Evolutionary conservation across 495 filamentous ascomycete species (phyloP).

Genomic region (Halenospora varia): DNA sequence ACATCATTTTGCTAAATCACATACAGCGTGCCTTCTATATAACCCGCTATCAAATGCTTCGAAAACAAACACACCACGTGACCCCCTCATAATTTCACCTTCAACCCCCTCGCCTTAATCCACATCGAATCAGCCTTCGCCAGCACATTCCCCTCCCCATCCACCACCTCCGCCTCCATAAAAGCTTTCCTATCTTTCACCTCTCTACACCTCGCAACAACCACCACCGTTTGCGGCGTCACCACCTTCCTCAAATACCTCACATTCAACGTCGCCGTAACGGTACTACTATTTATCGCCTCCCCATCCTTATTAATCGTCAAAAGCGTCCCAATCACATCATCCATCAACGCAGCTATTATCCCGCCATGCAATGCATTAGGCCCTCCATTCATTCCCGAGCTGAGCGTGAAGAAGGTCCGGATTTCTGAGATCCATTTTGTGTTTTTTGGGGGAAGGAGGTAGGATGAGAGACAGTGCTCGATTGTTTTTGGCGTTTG

Average conservation of each 20-base stretch:
- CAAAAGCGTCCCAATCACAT: slow-evolving; percentile 48
- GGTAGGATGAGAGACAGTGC: slow-evolving; percentile 43
- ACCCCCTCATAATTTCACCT: too few relatives aligned
- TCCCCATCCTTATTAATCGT: slow-evolving; percentile 36
- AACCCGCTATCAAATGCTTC: too few relatives aligned
- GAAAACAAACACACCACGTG: too few relatives aligned
- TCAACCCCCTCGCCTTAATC: too few relatives aligned
- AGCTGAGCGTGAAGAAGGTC: slow-evolving; percentile 47
- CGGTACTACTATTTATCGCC: slow-evolving; percentile 16
- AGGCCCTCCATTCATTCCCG: slow-evolving; percentile 53
- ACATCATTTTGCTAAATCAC: too few relatives aligned
- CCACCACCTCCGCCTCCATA: slow-evolving; percentile 37
- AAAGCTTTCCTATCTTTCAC: slow-evolving; percentile 43
- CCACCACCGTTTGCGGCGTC: slow-evolving; percentile 51
- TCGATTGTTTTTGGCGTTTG: slow-evolving; percentile 47
- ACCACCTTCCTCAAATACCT: slow-evolving; percentile 48
- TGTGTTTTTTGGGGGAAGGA: slow-evolving; percentile 22
- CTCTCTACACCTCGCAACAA: slow-evolving; percentile 36
- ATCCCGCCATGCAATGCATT: slow-evolving; percentile 58
- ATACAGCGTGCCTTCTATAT: too few relatives aligned
- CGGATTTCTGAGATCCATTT: slow-evolving; percentile 37
- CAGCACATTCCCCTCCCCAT: slow-evolving; percentile 35
- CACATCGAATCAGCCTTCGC: slow-evolving; percentile 44
- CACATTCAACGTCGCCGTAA: slow-evolving; percentile 59
- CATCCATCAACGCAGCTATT: slow-evolving; percentile 55